phyloP scores from a whole-genome alignment of 2,329 filamentous ascomycete genomes.

The Trichoderma koningiopsis region DNA sequence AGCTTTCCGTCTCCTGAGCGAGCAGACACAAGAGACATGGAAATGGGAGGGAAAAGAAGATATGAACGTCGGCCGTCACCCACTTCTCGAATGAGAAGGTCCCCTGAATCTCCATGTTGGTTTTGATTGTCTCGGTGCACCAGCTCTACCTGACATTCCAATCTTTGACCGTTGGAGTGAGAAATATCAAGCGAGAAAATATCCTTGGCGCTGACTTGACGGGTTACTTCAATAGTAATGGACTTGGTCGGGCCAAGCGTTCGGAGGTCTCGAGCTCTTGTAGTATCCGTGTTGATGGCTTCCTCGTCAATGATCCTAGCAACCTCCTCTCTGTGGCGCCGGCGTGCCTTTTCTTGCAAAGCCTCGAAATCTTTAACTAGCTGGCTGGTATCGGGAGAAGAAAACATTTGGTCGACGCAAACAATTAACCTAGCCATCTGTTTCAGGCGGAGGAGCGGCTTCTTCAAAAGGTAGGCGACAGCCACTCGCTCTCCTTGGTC shows the following conservation, averaged over 20 bases:
- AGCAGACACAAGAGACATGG: conserved; percentile 72
- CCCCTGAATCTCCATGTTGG: conserved; percentile 69
- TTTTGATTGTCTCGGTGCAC: conserved; percentile 78
- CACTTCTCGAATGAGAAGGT: conserved; percentile 91
- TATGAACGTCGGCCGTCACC: conserved; percentile 72
- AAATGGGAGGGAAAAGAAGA: conserved; percentile 90
- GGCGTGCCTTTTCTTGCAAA: conserved; percentile 75
- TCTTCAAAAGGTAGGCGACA: conserved; percentile 88
- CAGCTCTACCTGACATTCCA: conserved; percentile 87
- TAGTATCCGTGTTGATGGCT: conserved; percentile 79
- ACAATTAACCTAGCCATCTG: conserved; percentile 83
- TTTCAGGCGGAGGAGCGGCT: conserved; percentile 84
- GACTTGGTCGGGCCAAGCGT: conserved; percentile 72
- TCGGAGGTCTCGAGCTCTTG: conserved; percentile 74
- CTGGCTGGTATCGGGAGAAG: conserved; percentile 49
- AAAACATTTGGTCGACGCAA: conserved; percentile 60
- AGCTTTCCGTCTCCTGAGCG: conserved; percentile 69
- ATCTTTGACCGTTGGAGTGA: conserved; percentile 86
- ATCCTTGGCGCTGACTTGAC: conserved; percentile 87
- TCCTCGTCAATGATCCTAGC: conserved; percentile 82
- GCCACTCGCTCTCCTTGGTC: conserved; percentile 86
- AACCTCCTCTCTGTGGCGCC: conserved; percentile 62
- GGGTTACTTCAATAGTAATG: conserved; percentile 71
- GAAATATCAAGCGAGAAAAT: conserved; percentile 81
- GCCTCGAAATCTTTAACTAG: conserved; percentile 61